phyloP scores from a whole-genome alignment of 1,139 yeast genomes.

The Hansenula lynferdii region DNA sequence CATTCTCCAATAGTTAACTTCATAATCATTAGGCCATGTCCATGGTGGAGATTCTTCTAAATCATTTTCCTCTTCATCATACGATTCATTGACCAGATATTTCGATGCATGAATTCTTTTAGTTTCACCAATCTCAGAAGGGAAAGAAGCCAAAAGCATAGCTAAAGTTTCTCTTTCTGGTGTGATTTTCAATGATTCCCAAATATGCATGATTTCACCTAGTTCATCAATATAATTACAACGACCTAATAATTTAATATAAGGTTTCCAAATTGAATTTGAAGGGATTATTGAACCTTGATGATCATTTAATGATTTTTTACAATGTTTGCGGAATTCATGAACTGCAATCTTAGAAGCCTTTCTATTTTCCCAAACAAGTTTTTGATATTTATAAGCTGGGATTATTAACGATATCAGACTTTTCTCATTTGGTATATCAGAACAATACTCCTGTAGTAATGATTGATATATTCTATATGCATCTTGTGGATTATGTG shows the following conservation, averaged over 20 bases:
- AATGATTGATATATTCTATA: slow-evolving; percentile 29
- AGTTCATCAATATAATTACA: slow-evolving; percentile 47
- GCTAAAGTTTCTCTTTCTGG: slow-evolving; percentile 40
- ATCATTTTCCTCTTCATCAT: slow-evolving; percentile 15
- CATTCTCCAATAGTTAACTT: slow-evolving; percentile 13
- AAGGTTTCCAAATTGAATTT: slow-evolving; percentile 43
- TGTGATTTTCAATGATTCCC: slow-evolving; percentile 47
- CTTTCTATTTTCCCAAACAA: slow-evolving; percentile 42
- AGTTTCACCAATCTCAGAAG: slow-evolving; percentile 35
- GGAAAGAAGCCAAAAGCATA: slow-evolving; percentile 30
- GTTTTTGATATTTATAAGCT: slow-evolving; percentile 22
- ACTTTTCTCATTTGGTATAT: slow-evolving; percentile 34
- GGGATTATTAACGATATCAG: slow-evolving; percentile 41
- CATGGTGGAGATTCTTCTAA: slow-evolving; percentile 15
- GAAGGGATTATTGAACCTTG: slow-evolving; percentile 38
- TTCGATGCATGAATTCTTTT: slow-evolving; percentile 37
- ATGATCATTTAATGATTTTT: slow-evolving; percentile 23
- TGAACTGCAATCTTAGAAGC: slow-evolving; percentile 61
- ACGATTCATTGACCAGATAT: slow-evolving; percentile 4
- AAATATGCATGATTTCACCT: slow-evolving; percentile 47
- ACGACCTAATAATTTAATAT: slow-evolving; percentile 44
- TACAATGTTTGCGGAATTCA: slow-evolving; percentile 44
- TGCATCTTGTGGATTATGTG: slow-evolving; percentile 32
- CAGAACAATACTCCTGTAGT: slow-evolving; percentile 10
- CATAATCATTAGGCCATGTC: slow-evolving; percentile 18